Percentiles rank a stretch among this genome's conserved stretches.
These are phyloP conservation scores for Pichia sp. DNA, from an alignment of 1,139 yeast genomes.

Conservation along the genomic window DNA sequence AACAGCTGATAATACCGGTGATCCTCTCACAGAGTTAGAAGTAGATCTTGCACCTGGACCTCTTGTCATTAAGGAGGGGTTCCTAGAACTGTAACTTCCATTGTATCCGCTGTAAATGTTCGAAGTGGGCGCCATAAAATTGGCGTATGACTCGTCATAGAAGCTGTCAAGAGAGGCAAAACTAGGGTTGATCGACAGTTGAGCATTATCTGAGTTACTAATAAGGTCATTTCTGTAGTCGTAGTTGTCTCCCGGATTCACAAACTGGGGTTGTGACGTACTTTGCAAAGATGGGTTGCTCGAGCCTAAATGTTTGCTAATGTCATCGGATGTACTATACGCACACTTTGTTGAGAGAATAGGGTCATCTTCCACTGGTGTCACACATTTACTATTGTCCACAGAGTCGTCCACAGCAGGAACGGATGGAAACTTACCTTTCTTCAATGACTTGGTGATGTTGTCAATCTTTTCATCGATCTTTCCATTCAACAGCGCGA, in stretches of 20 bases:
- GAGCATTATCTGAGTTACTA: conserved; percentile 21
- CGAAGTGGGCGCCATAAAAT: conserved; percentile 7
- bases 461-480: too few species aligned
- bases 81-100: conserved; percentile 4
- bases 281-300: too few species aligned
- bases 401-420: too few species aligned
- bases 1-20: background rate
- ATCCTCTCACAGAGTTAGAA: conserved; percentile 1
- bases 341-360: too few species aligned
- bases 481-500: conserved; percentile 2
- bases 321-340: too few species aligned
- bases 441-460: too few species aligned
- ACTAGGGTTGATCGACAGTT: conserved; percentile 62
- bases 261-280: conserved; percentile 13
- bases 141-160: conserved; percentile 42
- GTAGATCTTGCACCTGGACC: conserved; percentile 2
- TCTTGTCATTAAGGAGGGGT: background rate
- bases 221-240: conserved; percentile 25
- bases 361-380: too few species aligned
- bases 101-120: background rate
- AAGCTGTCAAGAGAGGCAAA: conserved; percentile 73
- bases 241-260: conserved; percentile 2
- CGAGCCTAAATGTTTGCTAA: too few species aligned
- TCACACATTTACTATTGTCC: too few species aligned
- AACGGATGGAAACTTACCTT: too few species aligned